Evolutionary conservation across 2,329 filamentous ascomycete genomes (phyloP), one percentile per base, ranked within the genome.

Genomic region (Fonsecaea pedrosoi): DNA sequence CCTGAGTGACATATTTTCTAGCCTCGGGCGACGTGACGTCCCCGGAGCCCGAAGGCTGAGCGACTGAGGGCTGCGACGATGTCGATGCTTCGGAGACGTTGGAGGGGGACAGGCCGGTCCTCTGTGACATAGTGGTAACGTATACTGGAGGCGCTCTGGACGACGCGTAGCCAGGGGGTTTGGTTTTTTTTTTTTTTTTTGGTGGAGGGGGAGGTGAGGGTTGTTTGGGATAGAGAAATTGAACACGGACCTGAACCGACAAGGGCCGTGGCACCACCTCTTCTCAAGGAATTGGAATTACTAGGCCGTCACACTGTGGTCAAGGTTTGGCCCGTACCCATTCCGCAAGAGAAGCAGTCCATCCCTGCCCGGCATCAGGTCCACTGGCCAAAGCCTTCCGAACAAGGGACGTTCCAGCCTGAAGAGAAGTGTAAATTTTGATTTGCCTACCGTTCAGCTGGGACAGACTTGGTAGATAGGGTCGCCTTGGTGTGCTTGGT

Each of bases 1-100:
- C 63, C 38, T 65, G 63, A 5, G 63, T 56, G 15, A 61, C 58
- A 62, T 65, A 65, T 42, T 65, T 65, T 34, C 63, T 60, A 1
- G 54, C 21, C 34, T 65, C 63, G 15, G 34, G 57, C 18, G 54
- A 34, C 13, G 42, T 18, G 8, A 54, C 18, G 13, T 61, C 53
- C 32, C 50, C 15, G 13, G n/a, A 21, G 30, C 50, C 15, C n/a
- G n/a, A 37, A 45, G 53, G 37, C 21, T 18, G 60, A 40, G 48
- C 45, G 45, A 30, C 45, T 30, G 45, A 50, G 45, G 45, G 45
- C 45, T 50, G 45, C 45, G 45, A 50, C 18, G 45, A 50, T 4
- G 45, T 50, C 18, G 45, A 50, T 50, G 45, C 45, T 50, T 50
- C 45, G 18, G 45, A 50, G 45, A 50, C 21, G 10, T 50, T 50